Base-by-base conservation (phyloP, 345 rosid genomes). In the Corymbia maculata region DNA sequence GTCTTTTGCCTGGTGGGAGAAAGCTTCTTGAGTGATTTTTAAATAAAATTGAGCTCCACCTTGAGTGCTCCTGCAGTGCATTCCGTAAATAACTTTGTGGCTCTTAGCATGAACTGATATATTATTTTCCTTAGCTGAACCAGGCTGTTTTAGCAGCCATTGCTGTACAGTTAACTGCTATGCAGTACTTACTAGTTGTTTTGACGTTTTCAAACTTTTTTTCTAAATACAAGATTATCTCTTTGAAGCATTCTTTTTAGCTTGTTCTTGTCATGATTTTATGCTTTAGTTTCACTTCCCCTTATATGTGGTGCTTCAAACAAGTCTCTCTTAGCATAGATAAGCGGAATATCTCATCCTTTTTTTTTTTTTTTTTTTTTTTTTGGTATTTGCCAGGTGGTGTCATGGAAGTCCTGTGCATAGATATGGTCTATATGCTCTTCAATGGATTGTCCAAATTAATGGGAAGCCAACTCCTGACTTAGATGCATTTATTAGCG, bases 341-440 rank as follows among this genome's bases (percentile, higher is more conserved):
- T 5, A 24, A 84, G 17, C 13, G 14, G 36, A 75, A 44, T 36
- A 75, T 75, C 61, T 51, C 45, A 49, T 86, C 17, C 4, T 36
- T 36, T 55, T 13, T 44, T 85, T 53, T 52, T 57, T 36, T 36
- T 36, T 55, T 13, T 44, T 85, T 53, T 52, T 57, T 50, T 79
- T 79, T 32, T 50, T 86, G 32, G 21, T 57, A 57, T 87, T 89
- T 87, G 49, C 88, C 92, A 98, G 98, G 97, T 96, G 96, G 95
- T 94, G 94, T 89, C 95, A 93, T n/a, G 99, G 99, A 68, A 98
- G 99, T 93, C 99, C 99, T 4, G 98, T 91, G 55, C 94, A 95
- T 59, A 93, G 98, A 88, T 96, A 98, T 90, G 99, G 98, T 70
- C 92, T 98, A 45, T 95, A 93, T 88, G 95, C 99, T 88, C 95